Evolutionary conservation across 2,329 filamentous ascomycete genomes (phyloP).

Genomic region (Botrytis hyacinthi): DNA sequence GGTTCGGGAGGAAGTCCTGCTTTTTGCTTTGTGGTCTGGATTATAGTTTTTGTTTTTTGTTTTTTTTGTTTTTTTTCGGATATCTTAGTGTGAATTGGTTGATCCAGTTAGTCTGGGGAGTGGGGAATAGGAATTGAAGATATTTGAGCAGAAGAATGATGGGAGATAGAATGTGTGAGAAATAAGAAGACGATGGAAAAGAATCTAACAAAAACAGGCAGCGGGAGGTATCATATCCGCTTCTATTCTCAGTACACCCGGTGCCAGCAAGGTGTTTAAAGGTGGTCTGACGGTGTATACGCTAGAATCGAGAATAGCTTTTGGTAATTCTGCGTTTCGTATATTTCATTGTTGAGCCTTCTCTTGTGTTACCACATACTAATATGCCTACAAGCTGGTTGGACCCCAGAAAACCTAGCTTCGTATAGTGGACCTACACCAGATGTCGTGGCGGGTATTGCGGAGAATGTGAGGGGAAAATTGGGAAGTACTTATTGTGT

Average conservation of each 20-base stretch:
- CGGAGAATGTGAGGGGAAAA: slow-evolving; percentile 54
- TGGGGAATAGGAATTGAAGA: no score
- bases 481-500: slow-evolving; percentile 57
- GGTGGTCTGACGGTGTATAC: slow-evolving; percentile 55
- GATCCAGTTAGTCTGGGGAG: no score
- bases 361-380: not conserved
- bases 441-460: slow-evolving; percentile 54
- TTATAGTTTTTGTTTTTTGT: no score
- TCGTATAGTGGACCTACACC: slow-evolving; percentile 59
- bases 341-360: not conserved
- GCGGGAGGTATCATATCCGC: slow-evolving; percentile 62
- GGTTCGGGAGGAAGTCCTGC: not conserved
- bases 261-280: slow-evolving; percentile 57
- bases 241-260: slow-evolving; percentile 55
- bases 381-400: slow-evolving; percentile 46
- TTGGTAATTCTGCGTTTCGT: slow-evolving; percentile 28
- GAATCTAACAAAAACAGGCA: slow-evolving; percentile 42
- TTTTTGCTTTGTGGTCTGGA: not conserved
- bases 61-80: accelerated
- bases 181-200: not conserved
- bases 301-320: slow-evolving; percentile 36
- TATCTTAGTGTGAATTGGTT: not conserved
- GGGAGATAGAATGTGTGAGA: no score
- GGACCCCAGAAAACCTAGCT: slow-evolving; percentile 53
- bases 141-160: not conserved